Base-by-base conservation (phyloP, 2,329 filamentous ascomycete genomes). In the Trichoderma citrinoviride region DNA sequence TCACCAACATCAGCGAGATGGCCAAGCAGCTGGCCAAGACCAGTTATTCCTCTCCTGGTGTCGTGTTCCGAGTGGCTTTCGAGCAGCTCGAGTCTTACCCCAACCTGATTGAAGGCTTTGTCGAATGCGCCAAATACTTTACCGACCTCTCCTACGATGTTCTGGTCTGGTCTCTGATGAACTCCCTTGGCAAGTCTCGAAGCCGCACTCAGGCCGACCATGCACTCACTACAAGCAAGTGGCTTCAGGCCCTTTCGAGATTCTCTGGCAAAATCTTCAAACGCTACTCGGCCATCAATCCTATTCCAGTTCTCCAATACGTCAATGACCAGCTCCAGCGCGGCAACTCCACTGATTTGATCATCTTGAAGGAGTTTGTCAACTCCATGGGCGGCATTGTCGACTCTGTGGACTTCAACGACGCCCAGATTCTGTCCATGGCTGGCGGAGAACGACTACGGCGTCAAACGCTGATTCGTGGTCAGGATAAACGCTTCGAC, bases 121-220 rank as follows among this genome's bases (percentile, higher is more conserved):
- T 98, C 15, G 93, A 97, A 74, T 97, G 93, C 73, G 93, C 92
- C 44, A 90, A 92, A 71, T 97, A 97, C 75, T 97, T 98, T 71
- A 97, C 94, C 1, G 88, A 91, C 62, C 80, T 99, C 43, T 94
- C 92, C 0, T 97, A 97, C 74, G 95, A 99, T 76, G 91, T 97
- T 37, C 82, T 99, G 50, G 91, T 92, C 3, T 99, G 94, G 93
- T 92, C 92, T 21, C 81, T 99, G 50, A 87, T 99, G 77, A 96
- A 88, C 72, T 87, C 87, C 1, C 78, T 90, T 14, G 85, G 85
- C 57, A 86, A 87, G 68, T 82, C 84, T 61, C 81, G 87, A 71
- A 88, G 86, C 71, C 82, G 87, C 41, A 88, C 84, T 5, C 86
- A 87, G 70, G 83, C 83, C 27, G 82, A 84, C 52, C 87, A 87